These are phyloP conservation scores for Jamesozyma rosinii DNA, from an alignment of 805 yeast species.

Conservation along the genomic window DNA sequence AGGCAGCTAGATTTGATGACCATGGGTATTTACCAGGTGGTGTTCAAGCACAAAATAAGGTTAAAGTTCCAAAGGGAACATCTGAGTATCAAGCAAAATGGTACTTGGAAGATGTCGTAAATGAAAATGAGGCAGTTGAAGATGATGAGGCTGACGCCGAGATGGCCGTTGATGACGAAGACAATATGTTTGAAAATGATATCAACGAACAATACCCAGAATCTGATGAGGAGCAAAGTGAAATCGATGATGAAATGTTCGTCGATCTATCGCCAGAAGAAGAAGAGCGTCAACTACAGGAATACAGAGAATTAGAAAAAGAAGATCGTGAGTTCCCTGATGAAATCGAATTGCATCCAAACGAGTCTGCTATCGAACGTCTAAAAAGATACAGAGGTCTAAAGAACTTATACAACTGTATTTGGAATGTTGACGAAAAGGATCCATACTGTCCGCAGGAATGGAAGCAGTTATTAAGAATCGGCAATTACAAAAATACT, in stretches of 20 bases:
- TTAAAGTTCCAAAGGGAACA: conserved; percentile 61
- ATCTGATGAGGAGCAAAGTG: conserved; percentile 35
- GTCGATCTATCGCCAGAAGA: conserved; percentile 74
- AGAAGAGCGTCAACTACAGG: conserved; percentile 65
- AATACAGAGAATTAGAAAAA: conserved; percentile 57
- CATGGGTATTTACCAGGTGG: conserved; percentile 34
- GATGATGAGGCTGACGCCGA: conserved; percentile 29
- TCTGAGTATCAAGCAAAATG: conserved; percentile 76
- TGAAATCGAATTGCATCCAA: conserved; percentile 78
- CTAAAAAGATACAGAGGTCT: conserved; percentile 78
- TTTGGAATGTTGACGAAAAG: conserved; percentile 80
- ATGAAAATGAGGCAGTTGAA: conserved; percentile 25
- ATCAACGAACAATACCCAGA: conserved; percentile 17
- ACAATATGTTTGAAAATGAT: conserved; percentile 22
- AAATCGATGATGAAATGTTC: conserved; percentile 47
- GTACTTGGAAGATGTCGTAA: conserved; percentile 52
- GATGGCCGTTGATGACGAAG: conserved; percentile 23
- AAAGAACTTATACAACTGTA: conserved; percentile 66
- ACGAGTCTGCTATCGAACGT: conserved; percentile 64
- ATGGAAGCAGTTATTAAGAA: conserved; percentile 66
- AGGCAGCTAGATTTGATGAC: conserved; percentile 33
- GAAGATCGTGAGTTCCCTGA: conserved; percentile 94
- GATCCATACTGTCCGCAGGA: conserved; percentile 69
- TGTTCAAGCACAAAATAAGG: conserved; percentile 23
- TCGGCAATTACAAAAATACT: conserved; percentile 69